Conservation (phyloP, 345 rosid genomes). For the Arabis alpina region DNA sequence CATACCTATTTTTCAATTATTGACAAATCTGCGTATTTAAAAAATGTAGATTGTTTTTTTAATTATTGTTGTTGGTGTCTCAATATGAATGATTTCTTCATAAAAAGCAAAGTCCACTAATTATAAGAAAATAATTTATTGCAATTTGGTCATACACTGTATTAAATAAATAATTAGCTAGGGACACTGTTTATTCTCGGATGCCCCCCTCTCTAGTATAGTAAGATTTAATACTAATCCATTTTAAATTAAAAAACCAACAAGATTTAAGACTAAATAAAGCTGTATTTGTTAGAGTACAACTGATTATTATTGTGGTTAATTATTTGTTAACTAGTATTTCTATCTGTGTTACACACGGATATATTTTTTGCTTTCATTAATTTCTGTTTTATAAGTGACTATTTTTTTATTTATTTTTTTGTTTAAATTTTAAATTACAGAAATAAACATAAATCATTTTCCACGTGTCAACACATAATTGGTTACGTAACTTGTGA, state of each 20-base stretch:
- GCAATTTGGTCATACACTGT: slow-evolving; percentile 14
- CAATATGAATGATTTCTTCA: slow-evolving; percentile 7
- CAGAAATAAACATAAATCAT: no score
- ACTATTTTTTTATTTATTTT: no score
- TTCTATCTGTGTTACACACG: no score
- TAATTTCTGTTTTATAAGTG: no score
- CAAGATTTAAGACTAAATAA: slow-evolving; percentile 3
- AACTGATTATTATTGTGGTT: slow-evolving; percentile 37
- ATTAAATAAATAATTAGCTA: slow-evolving; percentile 15
- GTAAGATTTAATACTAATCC: neutral
- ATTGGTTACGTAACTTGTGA: no score
- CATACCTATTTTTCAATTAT: slow-evolving; percentile 30
- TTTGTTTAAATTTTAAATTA: no score
- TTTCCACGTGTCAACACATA: no score
- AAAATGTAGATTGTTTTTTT: neutral
- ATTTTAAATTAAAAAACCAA: neutral
- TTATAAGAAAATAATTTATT: neutral
- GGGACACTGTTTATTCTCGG: slow-evolving; percentile 33
- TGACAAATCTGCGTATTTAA: slow-evolving; percentile 26
- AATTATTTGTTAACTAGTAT: slow-evolving; percentile 27
- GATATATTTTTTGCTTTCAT: no score
- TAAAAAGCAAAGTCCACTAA: slow-evolving; percentile 38
- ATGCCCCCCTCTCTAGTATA: slow-evolving; percentile 7
- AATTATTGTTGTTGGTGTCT: slow-evolving; percentile 10
- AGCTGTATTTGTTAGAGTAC: slow-evolving; percentile 10